Evolutionary conservation across 257 asterid genomes (phyloP), one percentile per base, ranked within the genome.

Genomic region (Phtheirospermum japonicum): DNA sequence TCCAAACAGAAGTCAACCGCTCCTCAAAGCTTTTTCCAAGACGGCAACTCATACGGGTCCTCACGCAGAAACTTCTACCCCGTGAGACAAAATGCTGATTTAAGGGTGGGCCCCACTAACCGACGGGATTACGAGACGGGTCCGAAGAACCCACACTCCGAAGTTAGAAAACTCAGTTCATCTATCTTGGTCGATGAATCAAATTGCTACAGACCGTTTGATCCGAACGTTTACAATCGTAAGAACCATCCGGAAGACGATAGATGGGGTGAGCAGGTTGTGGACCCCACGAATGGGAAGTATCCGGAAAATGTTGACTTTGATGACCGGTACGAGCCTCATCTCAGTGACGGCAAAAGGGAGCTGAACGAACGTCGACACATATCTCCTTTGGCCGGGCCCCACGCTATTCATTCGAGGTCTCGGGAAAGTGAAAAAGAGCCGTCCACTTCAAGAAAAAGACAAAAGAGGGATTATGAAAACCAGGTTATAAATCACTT

Each of bases 1-100:
- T 82, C 95, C 39, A 87, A 76, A n/a, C 72, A 64, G 73, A 88
- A 84, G 79, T 89, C 86, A 77, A 17, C 20, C 7, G 61, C 52
- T 11, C 33, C 65, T 55, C 79, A 51, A 58, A 71, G 83, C 62
- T 66, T 43, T 57, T 52, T 73, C 30, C 32, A 68, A 62, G 75
- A 79, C 58, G 83, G 67, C 32, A 69, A 75, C 54, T 12, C 37
- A 8, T 69, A 69, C 13, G 75, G 63, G 65, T 73, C 71, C 20
- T 73, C 72, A 55, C 40, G 26, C 60, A 74, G 78, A 63, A 77
- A 61, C 61, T 51, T 69, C 57, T 23, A 10, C 58, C 7, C 49
- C 9, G 66, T 59, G 9, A 75, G 49, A 63, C 79, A 65, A 46
- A 68, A 59, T 68, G 51, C 62, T 36, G 42, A 68, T 37, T 62